phyloP scores from a whole-genome alignment of 2,329 filamentous ascomycete species.

The Fusarium anthophilum region DNA sequence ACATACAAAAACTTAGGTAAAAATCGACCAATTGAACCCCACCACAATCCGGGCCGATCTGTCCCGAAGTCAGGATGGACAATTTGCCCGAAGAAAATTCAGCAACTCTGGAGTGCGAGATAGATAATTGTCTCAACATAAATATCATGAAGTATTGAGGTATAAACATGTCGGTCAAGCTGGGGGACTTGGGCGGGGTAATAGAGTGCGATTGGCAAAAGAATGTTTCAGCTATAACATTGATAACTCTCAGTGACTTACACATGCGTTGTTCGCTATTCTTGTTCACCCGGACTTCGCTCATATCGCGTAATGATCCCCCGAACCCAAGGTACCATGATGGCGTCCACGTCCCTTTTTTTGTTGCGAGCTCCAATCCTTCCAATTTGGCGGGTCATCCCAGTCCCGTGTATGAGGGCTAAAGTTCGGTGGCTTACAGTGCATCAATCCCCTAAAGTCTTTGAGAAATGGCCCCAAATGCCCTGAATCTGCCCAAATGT shows the following conservation, averaged over 20 bases:
- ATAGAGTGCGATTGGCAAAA: background rate
- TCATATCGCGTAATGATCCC: conserved; percentile 37
- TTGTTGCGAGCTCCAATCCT: conserved; percentile 9
- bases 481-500: conserved; percentile 9
- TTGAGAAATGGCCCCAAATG: background rate
- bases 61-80: conserved; percentile 22
- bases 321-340: conserved; percentile 37
- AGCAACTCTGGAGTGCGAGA: conserved; percentile 12
- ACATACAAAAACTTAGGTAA: background rate
- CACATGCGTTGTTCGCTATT: background rate
- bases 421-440: conserved; percentile 11
- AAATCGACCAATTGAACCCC: conserved; percentile 6
- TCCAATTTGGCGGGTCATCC: conserved; percentile 22
- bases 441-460: conserved; percentile 7
- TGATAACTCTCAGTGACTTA: background rate
- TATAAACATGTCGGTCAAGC: background rate
- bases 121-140: conserved; percentile 38
- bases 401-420: conserved; percentile 2
- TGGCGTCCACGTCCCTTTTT: conserved; percentile 24
- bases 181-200: background rate
- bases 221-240: background rate
- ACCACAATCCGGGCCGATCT: conserved; percentile 23
- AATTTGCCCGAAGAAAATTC: conserved; percentile 27
- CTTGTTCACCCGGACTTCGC: conserved; percentile 28
- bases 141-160: conserved; percentile 22